Evolutionary conservation across 2,329 filamentous ascomycete genomes (phyloP).

Genomic region (Paecilomyces sp.): DNA sequence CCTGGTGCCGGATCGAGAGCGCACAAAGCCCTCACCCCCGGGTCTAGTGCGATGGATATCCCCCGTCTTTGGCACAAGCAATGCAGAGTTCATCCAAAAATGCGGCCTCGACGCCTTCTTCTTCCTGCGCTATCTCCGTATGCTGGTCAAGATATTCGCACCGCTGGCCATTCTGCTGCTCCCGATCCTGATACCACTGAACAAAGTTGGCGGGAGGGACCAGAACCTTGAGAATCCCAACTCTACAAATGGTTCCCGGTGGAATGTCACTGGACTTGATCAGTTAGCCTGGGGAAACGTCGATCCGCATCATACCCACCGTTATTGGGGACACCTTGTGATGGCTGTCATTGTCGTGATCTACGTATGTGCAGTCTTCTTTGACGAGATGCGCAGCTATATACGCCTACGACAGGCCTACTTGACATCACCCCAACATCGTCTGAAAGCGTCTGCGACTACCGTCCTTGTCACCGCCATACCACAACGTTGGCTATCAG

Average conservation of each 20-base stretch:
- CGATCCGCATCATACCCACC: constrained; percentile 52
- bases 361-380: constrained; percentile 84
- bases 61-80: constrained; percentile 59
- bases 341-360: constrained; percentile 70
- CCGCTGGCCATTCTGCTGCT: constrained; percentile 72
- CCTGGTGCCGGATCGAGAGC: constrained; percentile 75
- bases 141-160: constrained; percentile 84
- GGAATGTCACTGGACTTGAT: constrained; percentile 62
- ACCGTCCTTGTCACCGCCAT: constrained; percentile 91
- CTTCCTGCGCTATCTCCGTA: constrained; percentile 83
- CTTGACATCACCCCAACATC: constrained; percentile 88
- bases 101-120: constrained; percentile 96
- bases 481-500: constrained; percentile 80
- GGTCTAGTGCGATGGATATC: constrained; percentile 48
- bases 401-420: constrained; percentile 92
- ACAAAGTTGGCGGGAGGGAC: constrained; percentile 64
- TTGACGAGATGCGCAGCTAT: constrained; percentile 76
- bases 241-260: constrained; percentile 28
- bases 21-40: constrained; percentile 65
- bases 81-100: constrained; percentile 85
- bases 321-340: constrained; percentile 79
- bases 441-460: constrained; percentile 85
- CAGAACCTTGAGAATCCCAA: constrained; percentile 40
- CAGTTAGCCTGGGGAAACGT: constrained; percentile 85
- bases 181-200: constrained; percentile 80